phyloP scores from a whole-genome alignment of 768 basidiomycete species.

The Phylloporus sp. region DNA sequence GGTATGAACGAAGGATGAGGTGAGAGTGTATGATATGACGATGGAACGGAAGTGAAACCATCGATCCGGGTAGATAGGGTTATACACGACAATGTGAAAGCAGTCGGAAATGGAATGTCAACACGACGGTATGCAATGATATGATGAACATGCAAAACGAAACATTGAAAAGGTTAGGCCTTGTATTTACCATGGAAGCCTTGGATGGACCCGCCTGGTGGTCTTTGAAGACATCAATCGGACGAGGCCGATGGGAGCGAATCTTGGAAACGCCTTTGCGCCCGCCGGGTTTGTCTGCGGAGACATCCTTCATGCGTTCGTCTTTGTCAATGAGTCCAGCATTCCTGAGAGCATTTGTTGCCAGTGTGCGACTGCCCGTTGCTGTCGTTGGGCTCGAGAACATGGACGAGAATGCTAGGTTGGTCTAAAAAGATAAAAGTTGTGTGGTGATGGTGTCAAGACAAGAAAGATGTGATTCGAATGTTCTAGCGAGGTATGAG shows the following conservation, averaged over 20 bases:
- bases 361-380: slow-evolving; percentile 55
- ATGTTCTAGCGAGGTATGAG: slow-evolving; percentile 4
- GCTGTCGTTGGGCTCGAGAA: slow-evolving; percentile 60
- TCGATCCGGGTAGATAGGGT: slow-evolving; percentile 12
- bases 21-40: slow-evolving; percentile 8
- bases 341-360: slow-evolving; percentile 56
- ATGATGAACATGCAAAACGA: slow-evolving; percentile 25
- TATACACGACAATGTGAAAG: slow-evolving; percentile 16
- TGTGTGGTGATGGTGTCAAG: slow-evolving; percentile 13
- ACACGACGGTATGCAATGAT: slow-evolving; percentile 21
- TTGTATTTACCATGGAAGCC: slow-evolving; percentile 66
- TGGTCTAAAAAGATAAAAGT: not conserved
- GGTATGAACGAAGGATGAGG: slow-evolving; percentile 6
- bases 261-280: slow-evolving; percentile 65
- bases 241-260: slow-evolving; percentile 56
- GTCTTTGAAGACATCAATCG: slow-evolving; percentile 56
- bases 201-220: slow-evolving; percentile 43
- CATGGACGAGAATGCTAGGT: slow-evolving; percentile 31
- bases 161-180: slow-evolving; percentile 30
- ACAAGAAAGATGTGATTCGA: slow-evolving; percentile 12
- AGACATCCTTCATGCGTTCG: slow-evolving; percentile 67
- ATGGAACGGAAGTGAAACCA: slow-evolving; percentile 11
- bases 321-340: slow-evolving; percentile 79
- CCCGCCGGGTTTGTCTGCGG: slow-evolving; percentile 63
- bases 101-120: slow-evolving; percentile 11